Conservation (phyloP, 1,139 yeast species). For the Zygotorulaspora mrakii region DNA sequence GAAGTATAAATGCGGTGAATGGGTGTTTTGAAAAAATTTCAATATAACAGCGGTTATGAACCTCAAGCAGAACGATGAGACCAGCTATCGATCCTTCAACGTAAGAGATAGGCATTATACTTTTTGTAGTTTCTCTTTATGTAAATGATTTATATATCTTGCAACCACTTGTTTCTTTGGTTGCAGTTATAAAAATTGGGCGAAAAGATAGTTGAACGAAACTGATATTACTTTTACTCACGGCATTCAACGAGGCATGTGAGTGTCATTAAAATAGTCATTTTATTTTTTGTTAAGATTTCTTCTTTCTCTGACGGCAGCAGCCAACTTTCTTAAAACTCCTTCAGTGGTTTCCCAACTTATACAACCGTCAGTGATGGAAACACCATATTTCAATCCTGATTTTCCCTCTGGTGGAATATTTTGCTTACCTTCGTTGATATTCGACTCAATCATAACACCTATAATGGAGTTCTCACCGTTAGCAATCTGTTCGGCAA, state of each 20-base stretch:
- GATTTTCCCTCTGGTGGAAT: constrained; percentile 72
- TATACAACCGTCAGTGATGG: constrained; percentile 96
- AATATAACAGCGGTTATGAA: too few species aligned
- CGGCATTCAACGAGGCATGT: background rate
- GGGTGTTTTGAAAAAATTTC: constrained; percentile 14
- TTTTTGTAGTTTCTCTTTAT: too few species aligned
- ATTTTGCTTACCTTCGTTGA: constrained; percentile 87
- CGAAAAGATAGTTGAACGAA: too few species aligned
- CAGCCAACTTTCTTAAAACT: constrained; percentile 74
- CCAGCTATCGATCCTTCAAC: too few species aligned
- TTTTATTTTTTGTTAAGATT: constrained; percentile 27
- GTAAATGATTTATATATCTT: too few species aligned
- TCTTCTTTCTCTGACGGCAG: constrained; percentile 81
- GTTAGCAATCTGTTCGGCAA: constrained; percentile 72
- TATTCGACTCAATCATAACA: constrained; percentile 93
- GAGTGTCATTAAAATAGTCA: background rate
- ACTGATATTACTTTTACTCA: too few species aligned
- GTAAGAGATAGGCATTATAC: too few species aligned
- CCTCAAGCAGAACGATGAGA: too few species aligned
- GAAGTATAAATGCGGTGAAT: constrained; percentile 1
- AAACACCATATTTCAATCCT: constrained; percentile 87
- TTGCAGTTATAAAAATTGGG: too few species aligned
- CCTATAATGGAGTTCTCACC: constrained; percentile 85
- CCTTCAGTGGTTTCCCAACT: constrained; percentile 83
- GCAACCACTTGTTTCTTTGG: too few species aligned